phyloP scores from a whole-genome alignment of 768 basidiomycete genomes.

The Phaeolepiota aurea region DNA sequence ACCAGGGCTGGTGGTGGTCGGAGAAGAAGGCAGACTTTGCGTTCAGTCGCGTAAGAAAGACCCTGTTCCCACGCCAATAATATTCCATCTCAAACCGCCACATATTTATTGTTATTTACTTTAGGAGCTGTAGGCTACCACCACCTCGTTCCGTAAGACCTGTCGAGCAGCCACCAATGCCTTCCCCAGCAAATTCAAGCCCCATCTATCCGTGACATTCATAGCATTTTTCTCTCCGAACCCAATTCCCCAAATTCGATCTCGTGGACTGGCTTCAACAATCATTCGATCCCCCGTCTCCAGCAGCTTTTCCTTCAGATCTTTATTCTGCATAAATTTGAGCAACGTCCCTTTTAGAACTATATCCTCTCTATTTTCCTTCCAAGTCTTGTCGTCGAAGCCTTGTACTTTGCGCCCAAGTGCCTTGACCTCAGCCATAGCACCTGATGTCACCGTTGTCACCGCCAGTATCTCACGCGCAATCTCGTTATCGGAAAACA shows the following conservation, averaged over 20 bases:
- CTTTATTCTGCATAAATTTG: conserved; percentile 45
- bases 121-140: not conserved
- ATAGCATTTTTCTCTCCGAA: conserved; percentile 42
- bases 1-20: too few relatives aligned
- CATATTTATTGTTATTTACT: too few relatives aligned
- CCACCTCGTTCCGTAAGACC: conserved; percentile 21
- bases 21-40: too few relatives aligned
- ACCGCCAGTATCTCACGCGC: conserved; percentile 33
- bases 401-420: conserved; percentile 41
- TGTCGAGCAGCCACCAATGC: conserved; percentile 33
- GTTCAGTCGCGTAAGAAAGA: not conserved
- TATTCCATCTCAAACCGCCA: too few relatives aligned
- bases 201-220: conserved; percentile 35
- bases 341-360: conserved; percentile 44
- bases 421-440: conserved; percentile 38
- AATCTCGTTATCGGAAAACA: conserved; percentile 38
- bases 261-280: conserved; percentile 52
- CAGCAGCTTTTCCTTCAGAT: conserved; percentile 29
- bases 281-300: conserved; percentile 38
- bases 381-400: conserved; percentile 45
- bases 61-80: too few relatives aligned
- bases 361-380: conserved; percentile 32
- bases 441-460: conserved; percentile 17
- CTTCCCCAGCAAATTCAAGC: conserved; percentile 46
- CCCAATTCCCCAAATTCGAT: conserved; percentile 60